Evolutionary conservation across 1,284 basidiomycete genomes (phyloP), one percentile per base, ranked within the genome.

Genomic region (Sanghuangporus weigelae): DNA sequence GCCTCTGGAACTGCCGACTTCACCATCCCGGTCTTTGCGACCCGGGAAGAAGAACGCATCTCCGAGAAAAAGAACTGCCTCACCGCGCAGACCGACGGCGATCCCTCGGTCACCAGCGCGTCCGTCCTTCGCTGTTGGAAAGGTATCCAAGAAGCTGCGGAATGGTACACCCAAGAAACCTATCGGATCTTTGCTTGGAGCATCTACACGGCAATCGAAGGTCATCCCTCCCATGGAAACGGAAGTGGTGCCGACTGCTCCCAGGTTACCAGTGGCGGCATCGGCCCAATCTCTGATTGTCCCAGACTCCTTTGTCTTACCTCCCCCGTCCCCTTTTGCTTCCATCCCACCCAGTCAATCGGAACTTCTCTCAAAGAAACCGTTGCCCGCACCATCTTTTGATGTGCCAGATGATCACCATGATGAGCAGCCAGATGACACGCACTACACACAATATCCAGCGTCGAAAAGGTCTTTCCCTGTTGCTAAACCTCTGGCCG

Each of bases 401-500:
- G 53, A 23, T 19, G 10, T 16, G 36, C 23, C 50, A 14, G 50
- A 46, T 8, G 62, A 40, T 10, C 3, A 2, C 10, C 0, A 2
- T n/a, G 21, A 31, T 8, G 21, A 8, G 38, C 19, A 61, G 10
- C n/a, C 40, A 10, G 2, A 23, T 40, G 59, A 53, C 1, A 11
- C 23, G 57, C 35, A 55, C 8, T 39, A 21, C 8, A 7, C 39
- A 21, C 35, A 40, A 23, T 0, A 26, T 26, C 51, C 57, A 31
- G 10, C 56, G 11, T 19, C 56, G 12, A 44, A 35, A 19, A 39
- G 74, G 23, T 78, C 81, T 2, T 90, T 88, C 76, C 87, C 87
- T 0, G 75, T 86, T 54, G 88, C 87, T 3, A 90, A 89, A 69
- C 86, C 88, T 4, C 74, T 85, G 57, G 86, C 83, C 0, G 73